phyloP scores from a whole-genome alignment of 805 yeast species.

The Candida bentonensis region DNA sequence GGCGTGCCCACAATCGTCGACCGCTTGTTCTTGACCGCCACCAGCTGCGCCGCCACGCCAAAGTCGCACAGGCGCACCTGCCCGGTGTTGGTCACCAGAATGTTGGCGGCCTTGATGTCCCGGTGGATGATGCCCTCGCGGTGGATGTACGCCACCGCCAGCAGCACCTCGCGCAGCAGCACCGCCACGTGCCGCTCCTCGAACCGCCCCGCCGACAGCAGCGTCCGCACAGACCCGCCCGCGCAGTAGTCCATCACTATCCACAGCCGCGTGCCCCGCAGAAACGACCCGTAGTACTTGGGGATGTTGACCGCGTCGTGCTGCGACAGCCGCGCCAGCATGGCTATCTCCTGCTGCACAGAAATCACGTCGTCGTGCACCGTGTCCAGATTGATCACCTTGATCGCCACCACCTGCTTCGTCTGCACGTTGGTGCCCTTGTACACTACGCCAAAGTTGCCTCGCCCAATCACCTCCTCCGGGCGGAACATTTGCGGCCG shows the following conservation, averaged over 20 bases:
- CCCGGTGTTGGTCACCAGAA: constrained; percentile 79
- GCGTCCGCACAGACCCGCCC: constrained; percentile 85
- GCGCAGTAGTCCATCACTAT: constrained; percentile 96
- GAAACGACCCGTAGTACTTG: constrained; percentile 76
- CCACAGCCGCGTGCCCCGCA: constrained; percentile 88
- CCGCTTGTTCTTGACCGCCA: constrained; percentile 60
- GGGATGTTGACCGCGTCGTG: constrained; percentile 72
- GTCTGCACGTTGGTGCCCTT: constrained; percentile 51
- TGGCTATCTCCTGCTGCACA: constrained; percentile 84
- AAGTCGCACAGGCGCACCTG: constrained; percentile 87
- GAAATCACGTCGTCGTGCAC: constrained; percentile 89
- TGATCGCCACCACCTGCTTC: constrained; percentile 77
- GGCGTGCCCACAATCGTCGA: constrained; percentile 75
- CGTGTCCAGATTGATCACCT: constrained; percentile 82
- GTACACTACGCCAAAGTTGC: constrained; percentile 94
- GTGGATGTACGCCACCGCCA: constrained; percentile 73
- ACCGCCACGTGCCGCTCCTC: constrained; percentile 77
- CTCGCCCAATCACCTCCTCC: constrained; percentile 86
- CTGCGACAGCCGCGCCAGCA: constrained; percentile 64
- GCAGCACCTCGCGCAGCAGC: constrained; percentile 66
- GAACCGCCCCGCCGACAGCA: constrained; percentile 71
- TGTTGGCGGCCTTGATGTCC: constrained; percentile 93
- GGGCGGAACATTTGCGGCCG: constrained; percentile 42
- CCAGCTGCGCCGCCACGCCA: constrained; percentile 93
- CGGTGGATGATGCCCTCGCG: constrained; percentile 86